A percentile compares a stretch with the other conserved stretches of the same genome.
These are phyloP conservation scores for Talaromyces trachyspermus DNA, from an alignment of 495 filamentous ascomycete species.

Conservation along the genomic window DNA sequence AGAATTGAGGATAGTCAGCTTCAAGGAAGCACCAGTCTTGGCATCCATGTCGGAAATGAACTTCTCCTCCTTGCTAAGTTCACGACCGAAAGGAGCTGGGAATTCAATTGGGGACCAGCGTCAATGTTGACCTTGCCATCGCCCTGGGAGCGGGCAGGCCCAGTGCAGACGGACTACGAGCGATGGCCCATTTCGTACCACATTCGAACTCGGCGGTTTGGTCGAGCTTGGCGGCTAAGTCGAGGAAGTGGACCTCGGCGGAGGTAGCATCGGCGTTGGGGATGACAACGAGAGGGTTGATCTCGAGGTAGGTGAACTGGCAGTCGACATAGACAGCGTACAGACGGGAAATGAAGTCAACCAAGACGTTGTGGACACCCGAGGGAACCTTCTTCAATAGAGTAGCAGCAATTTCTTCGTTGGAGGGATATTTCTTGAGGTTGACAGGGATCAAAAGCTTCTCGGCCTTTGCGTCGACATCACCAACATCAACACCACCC, in stretches of 20 bases:
- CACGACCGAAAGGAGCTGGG: constrained; percentile 96
- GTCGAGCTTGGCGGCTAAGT: constrained; percentile 96
- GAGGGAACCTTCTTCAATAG: constrained; percentile 89
- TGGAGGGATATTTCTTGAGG: constrained; percentile 89
- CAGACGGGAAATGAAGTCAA: constrained; percentile 91
- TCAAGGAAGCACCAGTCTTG: constrained; percentile 97
- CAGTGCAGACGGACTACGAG: constrained; percentile 78
- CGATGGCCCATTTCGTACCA: constrained; percentile 96
- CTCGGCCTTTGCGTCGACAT: constrained; percentile 98
- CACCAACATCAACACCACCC: constrained; percentile 98
- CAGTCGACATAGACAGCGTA: constrained; percentile 99
- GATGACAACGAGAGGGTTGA: constrained; percentile 97
- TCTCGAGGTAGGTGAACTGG: constrained; percentile 99
- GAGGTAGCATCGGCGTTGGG: constrained; percentile 88
- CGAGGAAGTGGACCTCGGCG: constrained; percentile 94
- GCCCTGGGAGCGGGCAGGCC: constrained; percentile 57
- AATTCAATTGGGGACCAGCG: constrained; percentile 98
- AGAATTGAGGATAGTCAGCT: constrained; percentile 91
- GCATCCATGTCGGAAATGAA: constrained; percentile 98
- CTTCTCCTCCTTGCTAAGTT: constrained; percentile 95
- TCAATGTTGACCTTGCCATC: constrained; percentile 83
- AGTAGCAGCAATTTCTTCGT: constrained; percentile 77
- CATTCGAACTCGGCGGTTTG: constrained; percentile 99
- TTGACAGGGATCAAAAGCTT: constrained; percentile 97
- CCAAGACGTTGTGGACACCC: constrained; percentile 93